phyloP scores from a whole-genome alignment of 129 eudicot genomes.

The Ambrosia artemisiifolia region DNA sequence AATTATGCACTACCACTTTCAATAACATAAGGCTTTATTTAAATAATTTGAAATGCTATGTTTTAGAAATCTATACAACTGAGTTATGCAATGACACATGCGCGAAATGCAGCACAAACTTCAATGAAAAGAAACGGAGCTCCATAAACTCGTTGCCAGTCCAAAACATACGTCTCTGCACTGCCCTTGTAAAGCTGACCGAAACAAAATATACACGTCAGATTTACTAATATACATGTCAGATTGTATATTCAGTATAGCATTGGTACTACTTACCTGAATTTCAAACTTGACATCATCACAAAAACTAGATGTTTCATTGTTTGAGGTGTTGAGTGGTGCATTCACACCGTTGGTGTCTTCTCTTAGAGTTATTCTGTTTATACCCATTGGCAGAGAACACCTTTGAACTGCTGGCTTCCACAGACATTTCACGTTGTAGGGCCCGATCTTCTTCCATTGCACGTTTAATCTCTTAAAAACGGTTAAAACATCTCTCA shows the following conservation, averaged over 20 bases:
- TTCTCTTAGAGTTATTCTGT: constrained; percentile 25
- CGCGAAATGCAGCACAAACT: constrained; percentile 54
- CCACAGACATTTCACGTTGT: constrained; percentile 70
- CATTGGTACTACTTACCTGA: constrained; percentile 36
- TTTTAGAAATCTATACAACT: background rate
- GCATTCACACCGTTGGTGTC: constrained; percentile 19
- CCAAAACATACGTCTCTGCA: constrained; percentile 50
- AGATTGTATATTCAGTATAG: background rate
- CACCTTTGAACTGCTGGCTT: constrained; percentile 26
- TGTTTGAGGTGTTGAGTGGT: constrained; percentile 17
- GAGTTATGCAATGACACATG: constrained; percentile 27
- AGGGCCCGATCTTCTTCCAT: constrained; percentile 63
- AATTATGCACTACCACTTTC: background rate
- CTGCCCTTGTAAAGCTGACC: constrained; percentile 64
- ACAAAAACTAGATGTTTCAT: constrained; percentile 5
- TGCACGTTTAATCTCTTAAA: constrained; percentile 48
- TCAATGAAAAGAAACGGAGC: constrained; percentile 68
- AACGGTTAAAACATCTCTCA: constrained; percentile 48
- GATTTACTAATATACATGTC: too few relatives aligned
- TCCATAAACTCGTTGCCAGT: constrained; percentile 53
- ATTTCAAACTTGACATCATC: constrained; percentile 61
- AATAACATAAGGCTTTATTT: background rate
- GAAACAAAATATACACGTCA: background rate
- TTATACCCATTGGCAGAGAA: constrained; percentile 14
- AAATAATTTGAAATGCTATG: background rate